Base-by-base conservation (phyloP, 768 basidiomycete species). In the Boletus coccyginus region DNA sequence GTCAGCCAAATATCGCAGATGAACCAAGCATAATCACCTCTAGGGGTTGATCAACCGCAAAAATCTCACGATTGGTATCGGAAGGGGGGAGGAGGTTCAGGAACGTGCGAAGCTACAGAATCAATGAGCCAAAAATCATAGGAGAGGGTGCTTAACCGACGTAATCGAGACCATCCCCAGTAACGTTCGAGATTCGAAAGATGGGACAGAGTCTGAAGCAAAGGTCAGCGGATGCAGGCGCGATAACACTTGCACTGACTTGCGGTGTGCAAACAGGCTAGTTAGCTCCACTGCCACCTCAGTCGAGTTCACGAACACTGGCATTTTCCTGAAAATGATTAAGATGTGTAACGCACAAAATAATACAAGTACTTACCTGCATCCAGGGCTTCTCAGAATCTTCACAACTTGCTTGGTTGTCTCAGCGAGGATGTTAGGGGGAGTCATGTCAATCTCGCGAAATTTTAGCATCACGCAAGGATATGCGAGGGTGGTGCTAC, bases 151-250 rank as follows among this genome's bases (percentile, higher is more conserved):
- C 5, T n/a, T 38, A 5, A 61, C 81, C 46, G 61, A 93, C 88
- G 61, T 82, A 78, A 64, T 92, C 86, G 12, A 96, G 82, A 5
- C 94, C 93, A 62, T 91, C 83, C n/a, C 95, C 96, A 2, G 93
- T 95, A 14, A 97, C 92, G 68, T 98, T 98, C 4, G 94, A 97
- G 21, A 95, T 77, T 67, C 88, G 87, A 73, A 96, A 95, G 56
- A 96, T 86, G 0, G 94, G 94, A 65, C 92, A 94, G 66, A 96
- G 69, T 67, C 92, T 94, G 47, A 42, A 39, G 42, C 45, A n/a
- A 57, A 39, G 40, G 29, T 64, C 42, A 58, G 49, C 35, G 35
- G 51, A 33, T 41, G 45, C 36, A 38, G 27, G 12, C 8, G 6
- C 17, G 35, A 46, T 16, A 40, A 52, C 42, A n/a, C 38, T 32